Evolutionary conservation across 805 yeast species (phyloP).

Genomic region (Komagataella pastoris): DNA sequence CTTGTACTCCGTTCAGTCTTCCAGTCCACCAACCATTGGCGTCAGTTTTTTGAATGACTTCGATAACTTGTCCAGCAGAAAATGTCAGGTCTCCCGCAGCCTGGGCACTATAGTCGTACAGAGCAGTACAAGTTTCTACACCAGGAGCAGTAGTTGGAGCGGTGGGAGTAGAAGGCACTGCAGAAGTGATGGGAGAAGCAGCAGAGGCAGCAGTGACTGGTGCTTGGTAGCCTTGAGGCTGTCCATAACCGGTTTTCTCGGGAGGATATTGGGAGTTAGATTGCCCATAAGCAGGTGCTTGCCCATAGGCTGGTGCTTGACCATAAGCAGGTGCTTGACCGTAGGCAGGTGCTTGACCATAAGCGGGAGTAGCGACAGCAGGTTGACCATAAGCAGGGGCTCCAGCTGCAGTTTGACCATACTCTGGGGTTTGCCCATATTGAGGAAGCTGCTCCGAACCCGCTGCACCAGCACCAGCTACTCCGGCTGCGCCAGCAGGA

Average conservation of each 20-base stretch:
- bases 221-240: slow-evolving; percentile 7
- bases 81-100: slow-evolving; percentile 86
- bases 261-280: slow-evolving; percentile 12
- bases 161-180: slow-evolving; percentile 14
- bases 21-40: slow-evolving; percentile 99
- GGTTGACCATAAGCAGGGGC: slow-evolving; percentile 13
- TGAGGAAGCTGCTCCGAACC: slow-evolving; percentile 14
- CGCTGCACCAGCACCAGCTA: slow-evolving; percentile 11
- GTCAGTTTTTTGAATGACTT: slow-evolving; percentile 75
- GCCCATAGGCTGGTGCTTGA: slow-evolving; percentile 13
- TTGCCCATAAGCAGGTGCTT: slow-evolving; percentile 13
- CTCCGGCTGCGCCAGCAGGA: slow-evolving; percentile 20
- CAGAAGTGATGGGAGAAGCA: slow-evolving; percentile 3
- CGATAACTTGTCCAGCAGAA: slow-evolving; percentile 79
- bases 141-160: slow-evolving; percentile 23
- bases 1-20: slow-evolving; percentile 65
- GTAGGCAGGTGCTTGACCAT: slow-evolving; percentile 18
- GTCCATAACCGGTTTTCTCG: slow-evolving; percentile 11
- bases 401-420: slow-evolving; percentile 5
- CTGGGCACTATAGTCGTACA: slow-evolving; percentile 86
- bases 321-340: slow-evolving; percentile 12
- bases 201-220: slow-evolving; percentile 13
- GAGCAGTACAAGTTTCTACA: slow-evolving; percentile 66
- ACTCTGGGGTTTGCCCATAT: slow-evolving; percentile 4
- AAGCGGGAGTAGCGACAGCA: slow-evolving; percentile 20